These are phyloP conservation scores for Tripterygium wilfordii DNA, from an alignment of 177 flowering plant species.

Conservation along the genomic window DNA sequence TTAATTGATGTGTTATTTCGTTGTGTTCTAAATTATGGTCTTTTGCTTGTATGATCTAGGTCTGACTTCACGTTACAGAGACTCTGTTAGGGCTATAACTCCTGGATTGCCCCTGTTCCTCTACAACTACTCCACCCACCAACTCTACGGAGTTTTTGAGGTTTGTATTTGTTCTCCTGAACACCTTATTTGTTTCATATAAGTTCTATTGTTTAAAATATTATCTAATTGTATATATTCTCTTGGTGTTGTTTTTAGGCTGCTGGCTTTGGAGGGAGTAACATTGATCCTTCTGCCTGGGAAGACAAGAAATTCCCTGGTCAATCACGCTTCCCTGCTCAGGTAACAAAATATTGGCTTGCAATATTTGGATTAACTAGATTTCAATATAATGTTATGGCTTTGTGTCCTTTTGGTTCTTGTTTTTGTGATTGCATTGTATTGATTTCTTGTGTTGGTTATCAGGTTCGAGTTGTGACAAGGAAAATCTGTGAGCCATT, in stretches of 20 bases:
- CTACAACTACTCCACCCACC: slow-evolving; percentile 92
- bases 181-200: background rate
- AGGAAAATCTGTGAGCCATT: slow-evolving; percentile 79
- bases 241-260: no score
- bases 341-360: slow-evolving; percentile 36
- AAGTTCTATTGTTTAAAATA: no score
- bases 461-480: slow-evolving; percentile 67
- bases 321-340: slow-evolving; percentile 96
- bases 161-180: slow-evolving; percentile 23
- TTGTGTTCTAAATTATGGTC: background rate
- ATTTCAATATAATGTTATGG: background rate
- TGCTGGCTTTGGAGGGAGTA: slow-evolving; percentile 91
- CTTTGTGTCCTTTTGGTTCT: no score
- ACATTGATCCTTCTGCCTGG: slow-evolving; percentile 93
- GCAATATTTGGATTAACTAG: no score
- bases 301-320: slow-evolving; percentile 91
- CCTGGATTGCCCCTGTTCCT: slow-evolving; percentile 87
- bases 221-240: no score
- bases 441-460: no score
- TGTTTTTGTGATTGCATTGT: no score
- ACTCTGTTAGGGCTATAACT: slow-evolving; percentile 75
- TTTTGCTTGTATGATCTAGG: slow-evolving; percentile 33
- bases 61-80: slow-evolving; percentile 77
- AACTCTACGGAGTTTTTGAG: slow-evolving; percentile 87
- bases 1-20: background rate